Evolutionary conservation across 2,329 filamentous ascomycete species (phyloP).

Genomic region (Sclerotinia sclerotiorum): DNA sequence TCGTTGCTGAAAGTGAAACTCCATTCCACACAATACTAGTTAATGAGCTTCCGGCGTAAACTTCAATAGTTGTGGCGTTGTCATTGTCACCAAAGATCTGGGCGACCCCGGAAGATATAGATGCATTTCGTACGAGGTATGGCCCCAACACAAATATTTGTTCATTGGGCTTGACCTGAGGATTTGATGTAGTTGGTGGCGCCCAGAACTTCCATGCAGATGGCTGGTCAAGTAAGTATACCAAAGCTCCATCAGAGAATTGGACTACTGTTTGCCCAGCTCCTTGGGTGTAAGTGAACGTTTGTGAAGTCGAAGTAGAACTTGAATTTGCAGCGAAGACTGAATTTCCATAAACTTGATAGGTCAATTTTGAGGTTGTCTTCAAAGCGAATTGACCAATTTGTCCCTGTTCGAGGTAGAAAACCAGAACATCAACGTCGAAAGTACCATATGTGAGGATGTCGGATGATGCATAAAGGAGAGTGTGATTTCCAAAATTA

Average conservation of each 20-base stretch:
- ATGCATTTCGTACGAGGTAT: conserved; percentile 47
- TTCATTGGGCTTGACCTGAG: conserved; percentile 47
- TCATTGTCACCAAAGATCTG: conserved; percentile 45
- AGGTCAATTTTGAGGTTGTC: conserved; percentile 41
- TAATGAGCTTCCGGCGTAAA: conserved; percentile 45
- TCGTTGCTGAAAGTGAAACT: conserved; percentile 41
- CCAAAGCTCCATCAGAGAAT: conserved; percentile 49
- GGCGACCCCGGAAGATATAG: conserved; percentile 40
- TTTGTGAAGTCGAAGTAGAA: conserved; percentile 36
- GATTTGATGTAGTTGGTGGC: conserved; percentile 48
- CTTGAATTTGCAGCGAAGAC: conserved; percentile 39
- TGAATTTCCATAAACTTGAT: conserved; percentile 45
- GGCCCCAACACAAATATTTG: conserved; percentile 49
- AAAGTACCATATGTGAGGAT: conserved; percentile 51
- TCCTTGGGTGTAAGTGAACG: conserved; percentile 50
- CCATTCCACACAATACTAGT: conserved; percentile 51
- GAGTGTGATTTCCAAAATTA: conserved; percentile 46
- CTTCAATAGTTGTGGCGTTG: conserved; percentile 45
- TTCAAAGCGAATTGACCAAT: conserved; percentile 52
- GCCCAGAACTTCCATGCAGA: conserved; percentile 59
- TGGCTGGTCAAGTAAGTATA: conserved; percentile 53
- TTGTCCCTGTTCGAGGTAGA: conserved; percentile 52
- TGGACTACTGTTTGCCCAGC: conserved; percentile 48
- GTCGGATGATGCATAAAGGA: conserved; percentile 54
- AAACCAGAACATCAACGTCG: conserved; percentile 47